A percentile compares a stretch with the other conserved stretches of the same genome.
Conservation (phyloP, 805 yeast species). For the Wickerhamiella alocasiicola region DNA sequence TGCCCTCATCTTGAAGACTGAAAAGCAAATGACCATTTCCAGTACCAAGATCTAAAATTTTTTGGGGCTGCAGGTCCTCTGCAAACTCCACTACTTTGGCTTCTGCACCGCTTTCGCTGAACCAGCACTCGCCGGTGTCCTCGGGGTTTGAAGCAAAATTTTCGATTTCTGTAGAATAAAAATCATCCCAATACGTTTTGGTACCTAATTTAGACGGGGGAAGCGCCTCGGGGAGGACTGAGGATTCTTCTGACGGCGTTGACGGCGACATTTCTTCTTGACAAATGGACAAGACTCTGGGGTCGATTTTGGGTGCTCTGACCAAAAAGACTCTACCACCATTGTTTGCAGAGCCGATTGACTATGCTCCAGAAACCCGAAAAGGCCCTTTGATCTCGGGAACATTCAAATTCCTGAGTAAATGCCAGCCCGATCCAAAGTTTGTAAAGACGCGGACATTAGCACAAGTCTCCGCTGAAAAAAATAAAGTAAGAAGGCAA, state of each 20-base stretch:
- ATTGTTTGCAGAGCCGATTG: not conserved
- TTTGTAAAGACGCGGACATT: not conserved
- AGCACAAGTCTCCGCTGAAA: no score
- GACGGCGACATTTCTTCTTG: no score
- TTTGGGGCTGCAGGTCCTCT: conserved; percentile 29
- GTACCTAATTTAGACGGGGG: conserved; percentile 80
- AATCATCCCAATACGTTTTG: conserved; percentile 80
- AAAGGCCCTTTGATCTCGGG: not conserved
- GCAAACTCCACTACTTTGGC: conserved; percentile 65
- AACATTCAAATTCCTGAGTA: not conserved
- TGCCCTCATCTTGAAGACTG: conserved; percentile 51
- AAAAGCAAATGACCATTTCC: conserved; percentile 91
- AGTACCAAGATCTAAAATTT: conserved; percentile 76
- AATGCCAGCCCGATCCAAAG: conserved; percentile 8
- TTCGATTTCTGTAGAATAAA: conserved; percentile 57
- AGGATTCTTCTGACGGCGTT: no score
- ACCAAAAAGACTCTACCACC: conserved; percentile 4
- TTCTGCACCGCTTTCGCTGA: conserved; percentile 90
- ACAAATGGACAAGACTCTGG: no score
- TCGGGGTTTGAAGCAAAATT: conserved; percentile 64
- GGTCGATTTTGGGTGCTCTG: no score
- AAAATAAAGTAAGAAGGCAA: no score
- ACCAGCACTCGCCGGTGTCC: conserved; percentile 96
- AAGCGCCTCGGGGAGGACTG: conserved; percentile 28
- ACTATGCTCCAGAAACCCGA: not conserved